Evolutionary conservation across 1,139 yeast genomes (phyloP), one percentile per base, ranked within the genome.

Genomic region (Suhomyces guaymorum): DNA sequence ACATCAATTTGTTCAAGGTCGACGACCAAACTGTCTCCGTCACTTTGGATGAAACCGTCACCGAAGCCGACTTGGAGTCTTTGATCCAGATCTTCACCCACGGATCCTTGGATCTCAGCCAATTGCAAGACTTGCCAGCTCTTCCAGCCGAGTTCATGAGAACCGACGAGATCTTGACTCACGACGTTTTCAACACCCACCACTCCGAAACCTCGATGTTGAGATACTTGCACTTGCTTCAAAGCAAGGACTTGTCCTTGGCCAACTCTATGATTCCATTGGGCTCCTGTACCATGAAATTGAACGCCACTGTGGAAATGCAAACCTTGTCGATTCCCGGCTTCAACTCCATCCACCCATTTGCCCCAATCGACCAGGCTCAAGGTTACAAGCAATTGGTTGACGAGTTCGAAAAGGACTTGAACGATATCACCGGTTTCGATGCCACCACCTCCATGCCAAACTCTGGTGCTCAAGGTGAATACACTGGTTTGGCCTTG

Each of bases 381-480:
- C 58, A 70, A 48, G 98, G 98, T 29, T 92, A 92, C 61, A 63
- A 74, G 47, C 82, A 83, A 55, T 66, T 92, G 41, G 76, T 89
- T 33, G 61, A 63, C 26, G 95, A 87, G 55, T 76, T 92, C 31
- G 96, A 87, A 60, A 69, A 72, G 36, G 97, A 92, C 60, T 71
- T 92, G 49, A 88, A 92, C 41, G 89, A 85, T 47, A 90, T 92
- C 46, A 92, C 98, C n/a, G 97, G 97, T 0, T 88, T 92, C 54
- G 87, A 82, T 46, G 94, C 89, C 28, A 84, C 95, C 15, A 86
- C 97, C 5, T 70, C 87, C 41, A 95, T 89, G 81, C 98, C 98
- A 46, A 92, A 92, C 61, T 87, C 97, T 30, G 98, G 98, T 49
- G 98, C 98, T 26, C 96, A 90, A 63, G 98, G 98, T 61, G 98